A percentile compares a stretch with the other conserved stretches of the same genome.
Conservation (phyloP, 2,329 filamentous ascomycete genomes). For the Pochonia chlamydosporia region DNA sequence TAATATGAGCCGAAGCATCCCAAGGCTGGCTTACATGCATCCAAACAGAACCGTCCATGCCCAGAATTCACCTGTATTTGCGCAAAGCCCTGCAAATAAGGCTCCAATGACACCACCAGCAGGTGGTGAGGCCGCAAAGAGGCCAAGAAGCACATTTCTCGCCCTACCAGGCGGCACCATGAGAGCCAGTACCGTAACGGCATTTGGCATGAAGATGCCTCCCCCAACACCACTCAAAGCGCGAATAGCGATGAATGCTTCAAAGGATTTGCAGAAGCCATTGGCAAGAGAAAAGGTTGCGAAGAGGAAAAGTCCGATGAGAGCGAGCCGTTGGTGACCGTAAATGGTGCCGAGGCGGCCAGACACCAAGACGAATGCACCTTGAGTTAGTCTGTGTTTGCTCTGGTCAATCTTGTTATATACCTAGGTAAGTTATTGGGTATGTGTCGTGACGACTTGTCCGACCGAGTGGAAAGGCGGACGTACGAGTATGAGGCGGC, state of each 20-base stretch:
- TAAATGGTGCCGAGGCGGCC: conserved; percentile 47
- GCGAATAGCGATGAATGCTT: conserved; percentile 35
- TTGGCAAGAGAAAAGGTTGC: conserved; percentile 36
- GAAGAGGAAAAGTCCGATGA: conserved; percentile 37
- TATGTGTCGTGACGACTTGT: no score
- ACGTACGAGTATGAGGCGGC: conserved; percentile 31
- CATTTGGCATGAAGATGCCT: conserved; percentile 46
- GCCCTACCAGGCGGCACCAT: conserved; percentile 39
- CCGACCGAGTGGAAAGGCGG: no score
- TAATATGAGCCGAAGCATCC: conserved; percentile 11
- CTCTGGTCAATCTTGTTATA: no score
- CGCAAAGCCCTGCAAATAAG: conserved; percentile 32
- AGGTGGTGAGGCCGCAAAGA: conserved; percentile 42
- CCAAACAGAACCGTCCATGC: conserved; percentile 8
- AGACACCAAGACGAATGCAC: conserved; percentile 46
- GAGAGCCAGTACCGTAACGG: conserved; percentile 41
- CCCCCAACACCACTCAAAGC: conserved; percentile 43
- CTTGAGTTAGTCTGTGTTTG: conserved; percentile 39
- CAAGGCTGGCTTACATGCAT: conserved; percentile 3
- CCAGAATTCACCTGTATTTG: conserved; percentile 3
- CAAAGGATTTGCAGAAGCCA: conserved; percentile 36
- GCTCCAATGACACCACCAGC: conserved; percentile 38
- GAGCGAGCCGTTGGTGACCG: conserved; percentile 42
- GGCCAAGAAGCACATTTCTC: conserved; percentile 38
- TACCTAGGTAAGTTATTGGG: no score